Evolutionary conservation across 306 rosid genomes (phyloP).

Genomic region (Morella rubra): DNA sequence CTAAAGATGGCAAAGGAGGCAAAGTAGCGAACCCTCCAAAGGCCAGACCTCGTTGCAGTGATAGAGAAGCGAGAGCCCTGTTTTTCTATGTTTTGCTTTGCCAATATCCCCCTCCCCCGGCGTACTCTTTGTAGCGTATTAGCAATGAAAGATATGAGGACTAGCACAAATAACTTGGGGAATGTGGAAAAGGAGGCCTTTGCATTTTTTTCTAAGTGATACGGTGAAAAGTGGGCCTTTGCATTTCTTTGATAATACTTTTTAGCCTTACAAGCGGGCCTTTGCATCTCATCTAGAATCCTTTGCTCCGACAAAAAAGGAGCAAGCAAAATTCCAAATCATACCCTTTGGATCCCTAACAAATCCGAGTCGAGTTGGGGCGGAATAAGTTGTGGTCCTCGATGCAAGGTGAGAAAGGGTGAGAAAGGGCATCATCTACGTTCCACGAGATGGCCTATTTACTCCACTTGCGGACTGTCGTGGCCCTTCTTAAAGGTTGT

Average conservation of each 20-base stretch:
- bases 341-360: background rate
- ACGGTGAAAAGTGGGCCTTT: too few relatives aligned
- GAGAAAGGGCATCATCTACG: background rate
- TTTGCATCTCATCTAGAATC: too few relatives aligned
- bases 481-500: background rate
- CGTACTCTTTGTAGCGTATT: constrained; percentile 8
- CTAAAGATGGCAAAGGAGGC: background rate
- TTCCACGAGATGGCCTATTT: constrained; percentile 13
- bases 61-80: constrained; percentile 19
- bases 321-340: background rate
- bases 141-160: background rate
- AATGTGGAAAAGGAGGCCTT: too few relatives aligned
- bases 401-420: constrained; percentile 2
- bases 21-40: background rate
- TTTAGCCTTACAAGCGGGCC: too few relatives aligned
- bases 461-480: background rate
- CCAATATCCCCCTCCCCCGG: background rate
- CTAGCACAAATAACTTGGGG: background rate
- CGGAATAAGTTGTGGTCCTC: background rate
- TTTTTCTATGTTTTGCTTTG: background rate
- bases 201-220: too few relatives aligned
- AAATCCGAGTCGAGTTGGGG: background rate
- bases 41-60: background rate
- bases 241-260: too few relatives aligned
- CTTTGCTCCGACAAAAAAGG: too few relatives aligned